Evolutionary conservation across 148 eudicot species (phyloP).

Genomic region (Drosera capensis): DNA sequence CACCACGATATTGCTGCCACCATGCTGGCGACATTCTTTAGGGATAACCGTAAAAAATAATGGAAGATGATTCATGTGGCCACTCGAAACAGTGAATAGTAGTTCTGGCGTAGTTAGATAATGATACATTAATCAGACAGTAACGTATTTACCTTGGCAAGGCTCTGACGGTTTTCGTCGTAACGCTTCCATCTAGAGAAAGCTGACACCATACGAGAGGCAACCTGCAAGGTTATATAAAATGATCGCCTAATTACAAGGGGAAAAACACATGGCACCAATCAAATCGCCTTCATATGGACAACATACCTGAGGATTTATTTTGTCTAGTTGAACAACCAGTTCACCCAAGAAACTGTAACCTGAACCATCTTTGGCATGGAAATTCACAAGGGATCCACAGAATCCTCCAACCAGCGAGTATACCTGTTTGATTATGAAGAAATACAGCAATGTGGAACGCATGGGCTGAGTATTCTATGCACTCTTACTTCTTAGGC

Average conservation of each 20-base stretch:
- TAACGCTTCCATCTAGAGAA: constrained; percentile 93
- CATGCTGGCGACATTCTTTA: too few relatives aligned
- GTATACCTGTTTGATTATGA: constrained; percentile 68
- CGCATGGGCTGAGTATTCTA: too few relatives aligned
- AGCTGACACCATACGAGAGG: constrained; percentile 91
- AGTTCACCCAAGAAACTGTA: constrained; percentile 81
- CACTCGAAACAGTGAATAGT: too few relatives aligned
- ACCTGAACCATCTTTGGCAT: constrained; percentile 95
- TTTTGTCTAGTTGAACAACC: constrained; percentile 77
- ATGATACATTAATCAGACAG: too few relatives aligned
- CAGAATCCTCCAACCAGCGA: constrained; percentile 82
- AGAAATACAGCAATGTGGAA: too few relatives aligned
- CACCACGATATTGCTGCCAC: too few relatives aligned
- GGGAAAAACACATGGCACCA: not conserved
- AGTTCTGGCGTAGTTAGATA: too few relatives aligned
- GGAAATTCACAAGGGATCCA: constrained; percentile 86
- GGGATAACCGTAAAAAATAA: too few relatives aligned
- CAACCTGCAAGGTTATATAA: constrained; percentile 19
- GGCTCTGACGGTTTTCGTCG: constrained; percentile 71
- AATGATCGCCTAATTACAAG: not conserved
- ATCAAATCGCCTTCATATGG: not conserved
- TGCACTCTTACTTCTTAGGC: too few relatives aligned
- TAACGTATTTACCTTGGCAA: constrained; percentile 69
- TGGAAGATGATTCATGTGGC: too few relatives aligned
- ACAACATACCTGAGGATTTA: constrained; percentile 58